A percentile compares a stretch with the other conserved stretches of the same genome.
Evolutionary conservation across 129 eudicot genomes (phyloP).

Genomic region (Chrysanthemum makinoi): DNA sequence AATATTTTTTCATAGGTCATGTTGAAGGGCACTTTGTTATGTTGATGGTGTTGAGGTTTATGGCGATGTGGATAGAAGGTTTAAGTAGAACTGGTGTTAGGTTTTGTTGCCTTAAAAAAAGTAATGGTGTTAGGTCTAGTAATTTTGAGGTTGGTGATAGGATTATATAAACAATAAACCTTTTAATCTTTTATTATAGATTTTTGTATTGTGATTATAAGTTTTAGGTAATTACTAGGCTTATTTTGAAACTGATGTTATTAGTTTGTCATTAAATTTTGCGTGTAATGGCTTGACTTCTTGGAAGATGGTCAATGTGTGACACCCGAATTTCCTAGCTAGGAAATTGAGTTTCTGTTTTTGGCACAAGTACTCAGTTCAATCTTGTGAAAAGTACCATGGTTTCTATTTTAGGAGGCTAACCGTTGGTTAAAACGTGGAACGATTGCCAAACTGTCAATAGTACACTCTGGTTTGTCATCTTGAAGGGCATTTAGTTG

Average conservation of each 20-base stretch:
- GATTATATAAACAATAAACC: not conserved
- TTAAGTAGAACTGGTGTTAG: no score
- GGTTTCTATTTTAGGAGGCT: constrained; percentile 7
- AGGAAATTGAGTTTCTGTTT: not conserved
- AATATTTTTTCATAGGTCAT: not conserved
- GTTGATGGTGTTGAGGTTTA: no score
- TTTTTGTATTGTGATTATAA: not conserved
- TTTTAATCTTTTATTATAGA: not conserved
- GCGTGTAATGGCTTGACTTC: not conserved
- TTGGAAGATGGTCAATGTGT: not conserved
- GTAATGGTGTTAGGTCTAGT: no score
- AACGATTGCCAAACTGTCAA: not conserved
- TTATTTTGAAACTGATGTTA: no score
- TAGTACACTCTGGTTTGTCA: not conserved
- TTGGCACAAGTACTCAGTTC: not conserved
- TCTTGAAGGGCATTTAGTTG: no score
- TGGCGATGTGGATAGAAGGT: no score
- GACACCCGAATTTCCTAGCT: no score
- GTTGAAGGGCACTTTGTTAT: no score
- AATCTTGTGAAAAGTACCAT: not conserved
- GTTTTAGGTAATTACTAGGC: not conserved
- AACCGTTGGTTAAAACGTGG: not conserved
- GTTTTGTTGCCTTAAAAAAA: no score
- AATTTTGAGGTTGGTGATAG: no score
- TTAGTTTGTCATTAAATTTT: not conserved